These are phyloP conservation scores for Aspergillus fumigatiaffinis DNA, from an alignment of 2,329 filamentous ascomycete genomes.

Conservation along the genomic window DNA sequence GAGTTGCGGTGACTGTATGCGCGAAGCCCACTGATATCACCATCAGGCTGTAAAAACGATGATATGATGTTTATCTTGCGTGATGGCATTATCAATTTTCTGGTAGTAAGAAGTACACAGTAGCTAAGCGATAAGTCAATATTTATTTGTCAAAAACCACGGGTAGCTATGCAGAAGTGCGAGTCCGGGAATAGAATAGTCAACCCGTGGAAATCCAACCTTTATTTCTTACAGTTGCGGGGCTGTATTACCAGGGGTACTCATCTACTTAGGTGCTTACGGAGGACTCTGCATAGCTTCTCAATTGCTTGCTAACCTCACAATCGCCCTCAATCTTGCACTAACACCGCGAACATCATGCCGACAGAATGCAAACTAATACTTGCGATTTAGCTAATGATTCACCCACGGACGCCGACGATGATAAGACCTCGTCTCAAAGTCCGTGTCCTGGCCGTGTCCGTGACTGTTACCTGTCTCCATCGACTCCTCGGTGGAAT, in stretches of 20 bases:
- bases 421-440: slow-evolving; percentile 1
- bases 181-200: not conserved
- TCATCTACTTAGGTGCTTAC: not conserved
- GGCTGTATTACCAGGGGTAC: too few species aligned
- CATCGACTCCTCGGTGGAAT: not conserved
- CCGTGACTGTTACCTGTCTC: not conserved
- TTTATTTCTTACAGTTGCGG: too few species aligned
- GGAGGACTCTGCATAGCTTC: not conserved
- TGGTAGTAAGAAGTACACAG: not conserved
- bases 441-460: not conserved
- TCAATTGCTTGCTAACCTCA: not conserved
- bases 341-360: not conserved
- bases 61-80: not conserved
- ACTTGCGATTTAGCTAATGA: not conserved
- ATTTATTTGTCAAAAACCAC: not conserved
- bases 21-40: not conserved
- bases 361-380: not conserved
- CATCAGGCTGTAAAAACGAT: not conserved
- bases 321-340: not conserved
- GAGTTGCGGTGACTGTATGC: not conserved
- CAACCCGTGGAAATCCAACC: too few species aligned
- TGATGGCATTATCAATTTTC: not conserved
- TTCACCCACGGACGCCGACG: not conserved
- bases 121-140: not conserved
- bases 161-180: not conserved